These are phyloP conservation scores for Nakazawaea laoshanensis DNA, from an alignment of 805 yeast species.

Conservation along the genomic window DNA sequence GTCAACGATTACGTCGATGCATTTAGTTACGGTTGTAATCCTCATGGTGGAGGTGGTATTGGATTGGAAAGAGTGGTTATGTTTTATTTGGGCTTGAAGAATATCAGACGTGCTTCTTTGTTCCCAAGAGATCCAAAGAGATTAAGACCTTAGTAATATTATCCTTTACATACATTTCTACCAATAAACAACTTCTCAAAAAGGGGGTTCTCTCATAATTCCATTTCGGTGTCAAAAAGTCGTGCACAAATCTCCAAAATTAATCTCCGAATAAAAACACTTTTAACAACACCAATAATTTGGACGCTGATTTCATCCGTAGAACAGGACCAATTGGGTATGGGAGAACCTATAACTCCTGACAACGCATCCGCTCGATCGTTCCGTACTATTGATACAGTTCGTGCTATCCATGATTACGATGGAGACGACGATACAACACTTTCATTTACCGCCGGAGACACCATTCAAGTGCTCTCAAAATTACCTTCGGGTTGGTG, in stretches of 20 bases:
- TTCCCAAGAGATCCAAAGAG: slow-evolving; percentile 99
- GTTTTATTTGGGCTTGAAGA: slow-evolving; percentile 95
- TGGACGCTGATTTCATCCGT: too few species aligned
- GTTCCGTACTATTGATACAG: slow-evolving; percentile 35
- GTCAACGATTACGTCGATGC: slow-evolving; percentile 88
- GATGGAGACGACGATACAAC: slow-evolving; percentile 43
- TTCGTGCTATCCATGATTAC: slow-evolving; percentile 48
- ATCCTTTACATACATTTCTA: too few species aligned
- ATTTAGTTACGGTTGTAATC: slow-evolving; percentile 91
- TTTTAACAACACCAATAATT: too few species aligned
- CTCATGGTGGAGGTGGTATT: slow-evolving; percentile 99
- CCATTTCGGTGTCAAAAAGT: too few species aligned
- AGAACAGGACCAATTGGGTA: slow-evolving; percentile 1
- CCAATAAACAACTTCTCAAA: too few species aligned
- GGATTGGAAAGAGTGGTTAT: slow-evolving; percentile 98
- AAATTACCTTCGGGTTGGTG: slow-evolving; percentile 73
- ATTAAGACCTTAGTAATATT: slow-evolving; percentile 57
- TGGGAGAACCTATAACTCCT: slow-evolving; percentile 3
- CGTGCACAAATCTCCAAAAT: too few species aligned
- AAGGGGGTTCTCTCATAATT: too few species aligned
- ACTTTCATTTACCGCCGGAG: slow-evolving; percentile 52
- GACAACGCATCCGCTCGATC: not conserved
- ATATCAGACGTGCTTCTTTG: slow-evolving; percentile 95
- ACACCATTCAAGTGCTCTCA: slow-evolving; percentile 58
- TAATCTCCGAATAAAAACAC: too few species aligned